Percentiles rank a stretch among this genome's conserved stretches.
Conservation (phyloP, 1,139 yeast genomes). For the Sugiyamaella xylanicola region DNA sequence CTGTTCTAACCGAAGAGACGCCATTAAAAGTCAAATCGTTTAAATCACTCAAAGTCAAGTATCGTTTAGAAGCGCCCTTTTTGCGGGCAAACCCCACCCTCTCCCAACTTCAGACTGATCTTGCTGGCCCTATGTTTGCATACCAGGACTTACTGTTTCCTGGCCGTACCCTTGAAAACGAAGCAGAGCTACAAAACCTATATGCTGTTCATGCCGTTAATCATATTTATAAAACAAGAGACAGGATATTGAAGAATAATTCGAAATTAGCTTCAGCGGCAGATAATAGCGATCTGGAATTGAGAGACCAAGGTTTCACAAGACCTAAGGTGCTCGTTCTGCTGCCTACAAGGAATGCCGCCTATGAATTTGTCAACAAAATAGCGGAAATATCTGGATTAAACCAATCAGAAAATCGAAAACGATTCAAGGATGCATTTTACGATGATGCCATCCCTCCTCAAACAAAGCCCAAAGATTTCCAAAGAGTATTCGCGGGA, state of each 20-base stretch:
- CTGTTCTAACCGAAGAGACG: constrained; percentile 7
- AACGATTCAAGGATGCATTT: constrained; percentile 73
- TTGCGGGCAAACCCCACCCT: constrained; percentile 33
- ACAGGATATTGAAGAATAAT: constrained; percentile 73
- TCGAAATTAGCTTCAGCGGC: constrained; percentile 53
- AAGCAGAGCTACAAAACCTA: constrained; percentile 58
- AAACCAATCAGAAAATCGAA: constrained; percentile 77
- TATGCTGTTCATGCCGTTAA: constrained; percentile 75
- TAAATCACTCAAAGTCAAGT: constrained; percentile 32
- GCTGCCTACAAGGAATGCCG: constrained; percentile 81
- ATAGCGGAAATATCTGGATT: constrained; percentile 65
- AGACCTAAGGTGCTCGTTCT: constrained; percentile 85
- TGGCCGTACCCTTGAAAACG: constrained; percentile 50
- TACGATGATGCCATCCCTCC: constrained; percentile 54
- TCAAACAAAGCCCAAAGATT: constrained; percentile 76
- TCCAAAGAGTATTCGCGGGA: constrained; percentile 77
- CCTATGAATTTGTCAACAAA: constrained; percentile 67
- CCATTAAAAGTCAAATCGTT: constrained; percentile 15
- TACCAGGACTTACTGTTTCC: constrained; percentile 76
- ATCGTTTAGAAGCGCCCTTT: constrained; percentile 38
- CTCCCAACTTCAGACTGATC: constrained; percentile 45
- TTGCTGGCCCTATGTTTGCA: constrained; percentile 65
- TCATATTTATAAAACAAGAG: constrained; percentile 85
- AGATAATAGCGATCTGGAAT: constrained; percentile 49
- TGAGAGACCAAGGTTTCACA: constrained; percentile 92